Evolutionary conservation across 441 rosid species (phyloP), one percentile per base, ranked within the genome.

Genomic region (Melastoma candidum): DNA sequence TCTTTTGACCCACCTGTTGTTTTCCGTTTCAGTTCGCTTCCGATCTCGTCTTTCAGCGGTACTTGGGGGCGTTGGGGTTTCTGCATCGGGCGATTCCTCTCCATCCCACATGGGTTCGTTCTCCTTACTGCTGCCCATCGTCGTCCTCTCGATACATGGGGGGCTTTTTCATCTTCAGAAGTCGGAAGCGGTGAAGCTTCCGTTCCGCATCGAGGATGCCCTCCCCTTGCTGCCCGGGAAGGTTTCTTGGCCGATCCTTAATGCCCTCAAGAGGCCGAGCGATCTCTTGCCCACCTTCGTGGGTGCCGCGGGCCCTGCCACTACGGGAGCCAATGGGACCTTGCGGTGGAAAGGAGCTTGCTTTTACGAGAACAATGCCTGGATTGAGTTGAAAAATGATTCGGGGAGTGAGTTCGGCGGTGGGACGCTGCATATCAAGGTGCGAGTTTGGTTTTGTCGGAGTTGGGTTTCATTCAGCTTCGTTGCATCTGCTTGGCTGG

Each of bases 381-480:
- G 97, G 98, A 71, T 93, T 68, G 97, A 86, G 83, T 82, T 88
- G 65, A 83, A 88, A 49, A 88, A 88, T 60, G 67, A 88, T 57
- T 72, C 80, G 29, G 95, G 80, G 11, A 59, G 80, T 48, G 73
- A 88, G 63, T 86, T 82, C 47, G 96, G 97, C 1, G 97, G 98
- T 4, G 97, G 98, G 1, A 93, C 98, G 25, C 92, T 93, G 70
- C 97, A 88, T 57, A 66, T 93, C 52, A 71, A 88, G 97, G 98
- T 92, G 14, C 7, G 3, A 12, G 11, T 32, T 55, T 41, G 11
- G 29, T 14, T 51, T 50, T 26, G 0, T 44, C 43, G 17, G 4
- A 1, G 43, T 29, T 48, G 41, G 49, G 39, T 9, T 3, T 46
- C 11, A 44, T 26, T 13, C 44, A 13, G 3, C 10, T 3, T 3